Conservation (phyloP, 306 rosid species). For the Sindora glabra region DNA sequence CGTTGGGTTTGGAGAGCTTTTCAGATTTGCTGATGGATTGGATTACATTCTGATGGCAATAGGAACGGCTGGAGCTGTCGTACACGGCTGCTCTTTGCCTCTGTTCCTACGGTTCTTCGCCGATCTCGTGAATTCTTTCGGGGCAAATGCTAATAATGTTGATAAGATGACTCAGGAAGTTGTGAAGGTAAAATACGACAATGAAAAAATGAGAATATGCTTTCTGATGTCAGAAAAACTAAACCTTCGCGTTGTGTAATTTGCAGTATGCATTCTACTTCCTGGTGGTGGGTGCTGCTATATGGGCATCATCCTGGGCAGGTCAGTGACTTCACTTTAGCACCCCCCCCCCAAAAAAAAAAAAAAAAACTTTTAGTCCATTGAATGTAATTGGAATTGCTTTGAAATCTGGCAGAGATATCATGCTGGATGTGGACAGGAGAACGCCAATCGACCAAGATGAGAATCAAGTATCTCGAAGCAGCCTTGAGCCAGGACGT, state of each 20-base stretch:
- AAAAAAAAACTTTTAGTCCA: not conserved
- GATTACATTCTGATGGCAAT: constrained; percentile 66
- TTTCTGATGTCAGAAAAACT: not conserved
- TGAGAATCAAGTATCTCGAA: constrained; percentile 92
- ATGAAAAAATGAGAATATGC: too few species aligned
- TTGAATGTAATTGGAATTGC: not conserved
- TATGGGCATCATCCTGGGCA: constrained; percentile 95
- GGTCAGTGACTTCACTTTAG: too few species aligned
- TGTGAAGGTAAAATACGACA: constrained; percentile 56
- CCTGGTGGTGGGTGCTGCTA: constrained; percentile 85
- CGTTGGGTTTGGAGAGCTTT: constrained; percentile 56
- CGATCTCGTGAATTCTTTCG: constrained; percentile 88
- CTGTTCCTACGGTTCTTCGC: constrained; percentile 84
- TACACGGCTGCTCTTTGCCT: constrained; percentile 85
- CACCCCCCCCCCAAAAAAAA: too few species aligned
- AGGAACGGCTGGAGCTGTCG: constrained; percentile 77
- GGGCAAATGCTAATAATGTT: constrained; percentile 64
- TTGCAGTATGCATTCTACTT: constrained; percentile 84
- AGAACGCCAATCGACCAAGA: constrained; percentile 86
- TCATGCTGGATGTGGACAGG: constrained; percentile 99
- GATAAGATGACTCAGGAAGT: constrained; percentile 91
- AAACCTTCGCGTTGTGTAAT: too few species aligned
- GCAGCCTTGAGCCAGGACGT: constrained; percentile 89
- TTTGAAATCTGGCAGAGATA: constrained; percentile 54
- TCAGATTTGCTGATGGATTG: constrained; percentile 76